Percentiles rank a stretch among this genome's conserved stretches.
These are phyloP conservation scores for Xylaria flabelliformis DNA, from an alignment of 495 filamentous ascomycete species.

Conservation along the genomic window DNA sequence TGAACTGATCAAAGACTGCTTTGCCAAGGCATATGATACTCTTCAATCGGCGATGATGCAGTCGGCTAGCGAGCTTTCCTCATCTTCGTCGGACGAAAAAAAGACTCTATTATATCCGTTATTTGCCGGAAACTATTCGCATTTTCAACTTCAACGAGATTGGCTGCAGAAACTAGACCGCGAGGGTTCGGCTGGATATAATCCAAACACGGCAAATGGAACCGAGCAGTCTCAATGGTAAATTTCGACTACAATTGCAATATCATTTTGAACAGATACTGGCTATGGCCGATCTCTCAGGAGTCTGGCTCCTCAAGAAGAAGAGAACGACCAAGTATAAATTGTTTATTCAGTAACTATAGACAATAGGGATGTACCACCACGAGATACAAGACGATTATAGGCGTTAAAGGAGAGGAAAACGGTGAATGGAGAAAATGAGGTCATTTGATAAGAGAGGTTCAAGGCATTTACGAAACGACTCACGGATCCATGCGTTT, in stretches of 20 bases:
- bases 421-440: conserved; percentile 17
- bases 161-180: conserved; percentile 41
- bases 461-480: neutral
- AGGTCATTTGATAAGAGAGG: conserved; percentile 1
- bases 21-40: conserved; percentile 64
- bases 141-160: conserved; percentile 68
- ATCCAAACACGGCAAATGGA: neutral
- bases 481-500: conserved; percentile 23
- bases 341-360: neutral
- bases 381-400: conserved; percentile 8
- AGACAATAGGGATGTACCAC: neutral
- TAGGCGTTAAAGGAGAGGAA: conserved; percentile 12
- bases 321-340: neutral
- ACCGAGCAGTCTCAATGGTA: neutral
- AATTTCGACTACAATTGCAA: neutral
- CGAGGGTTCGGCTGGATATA: neutral
- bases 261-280: neutral
- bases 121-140: conserved; percentile 74
- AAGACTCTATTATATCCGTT: conserved; percentile 69
- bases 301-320: neutral
- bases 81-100: conserved; percentile 28
- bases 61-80: conserved; percentile 27
- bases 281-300: neutral
- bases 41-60: conserved; percentile 65
- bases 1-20: conserved; percentile 63